phyloP scores from a whole-genome alignment of 208 protist species.

The Spongospora subterranea region DNA sequence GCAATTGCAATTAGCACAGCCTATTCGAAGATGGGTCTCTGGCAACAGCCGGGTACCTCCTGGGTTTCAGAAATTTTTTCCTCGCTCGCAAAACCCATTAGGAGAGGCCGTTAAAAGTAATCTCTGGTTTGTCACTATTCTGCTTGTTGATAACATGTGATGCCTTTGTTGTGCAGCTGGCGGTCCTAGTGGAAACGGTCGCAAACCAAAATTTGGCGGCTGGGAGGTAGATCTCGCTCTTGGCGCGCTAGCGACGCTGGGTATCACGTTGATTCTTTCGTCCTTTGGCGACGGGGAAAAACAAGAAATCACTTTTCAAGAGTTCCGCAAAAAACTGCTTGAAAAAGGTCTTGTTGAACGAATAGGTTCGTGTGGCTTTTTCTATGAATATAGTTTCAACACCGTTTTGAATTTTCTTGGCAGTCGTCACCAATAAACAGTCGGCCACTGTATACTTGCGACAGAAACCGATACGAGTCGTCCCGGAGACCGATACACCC shows the following conservation, averaged over 20 bases:
- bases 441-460: constrained; percentile 54
- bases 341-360: constrained; percentile 57
- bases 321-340: constrained; percentile 59
- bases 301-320: constrained; percentile 63
- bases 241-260: not conserved
- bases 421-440: constrained; percentile 66
- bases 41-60: not conserved
- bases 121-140: not conserved
- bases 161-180: not conserved
- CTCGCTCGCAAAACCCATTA: not conserved
- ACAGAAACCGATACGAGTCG: not conserved
- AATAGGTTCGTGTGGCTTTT: not conserved
- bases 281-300: not conserved
- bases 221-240: not conserved
- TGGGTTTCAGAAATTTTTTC: not conserved
- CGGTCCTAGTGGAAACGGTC: not conserved
- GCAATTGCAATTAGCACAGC: not conserved
- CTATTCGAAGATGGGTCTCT: not conserved
- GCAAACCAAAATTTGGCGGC: not conserved
- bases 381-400: not conserved
- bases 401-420: not conserved
- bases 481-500: not conserved
- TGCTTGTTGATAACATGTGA: not conserved
- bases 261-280: not conserved
- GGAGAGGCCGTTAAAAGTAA: not conserved